Percentiles rank a stretch among this genome's conserved stretches.
phyloP scores from a whole-genome alignment of 2,329 filamentous ascomycete species.

The Epichloe hybrida region DNA sequence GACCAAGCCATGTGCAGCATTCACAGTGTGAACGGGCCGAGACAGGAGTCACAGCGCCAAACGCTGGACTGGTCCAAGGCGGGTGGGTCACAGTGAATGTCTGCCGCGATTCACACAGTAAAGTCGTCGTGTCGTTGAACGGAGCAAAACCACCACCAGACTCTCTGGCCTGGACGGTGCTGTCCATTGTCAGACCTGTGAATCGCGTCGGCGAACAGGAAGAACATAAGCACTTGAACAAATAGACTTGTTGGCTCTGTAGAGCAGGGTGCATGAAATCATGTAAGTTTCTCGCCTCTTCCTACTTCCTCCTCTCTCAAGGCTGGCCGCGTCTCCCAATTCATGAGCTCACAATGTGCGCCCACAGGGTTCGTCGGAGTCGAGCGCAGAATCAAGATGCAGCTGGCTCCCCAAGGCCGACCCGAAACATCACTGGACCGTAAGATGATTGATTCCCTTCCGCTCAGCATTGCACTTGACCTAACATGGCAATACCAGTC shows the following conservation, averaged over 20 bases:
- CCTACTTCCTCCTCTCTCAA: neutral
- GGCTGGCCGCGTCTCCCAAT: neutral
- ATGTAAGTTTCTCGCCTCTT: constrained; percentile 2
- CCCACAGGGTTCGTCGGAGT: constrained; percentile 5
- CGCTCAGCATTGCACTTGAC: neutral
- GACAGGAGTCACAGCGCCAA: neutral
- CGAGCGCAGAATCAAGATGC: constrained; percentile 8
- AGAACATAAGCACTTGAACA: too few relatives aligned
- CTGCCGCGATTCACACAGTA: neutral
- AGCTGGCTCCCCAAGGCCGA: constrained; percentile 10
- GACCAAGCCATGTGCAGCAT: neutral
- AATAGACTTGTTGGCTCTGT: neutral
- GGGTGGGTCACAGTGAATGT: neutral
- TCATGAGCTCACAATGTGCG: neutral
- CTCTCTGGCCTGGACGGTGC: neutral
- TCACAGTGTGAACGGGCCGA: constrained; percentile 8
- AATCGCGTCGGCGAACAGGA: neutral
- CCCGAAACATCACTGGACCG: constrained; percentile 26
- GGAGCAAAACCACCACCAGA: neutral
- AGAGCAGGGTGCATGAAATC: neutral
- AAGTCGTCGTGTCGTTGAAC: neutral
- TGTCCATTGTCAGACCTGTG: neutral
- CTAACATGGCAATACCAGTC: constrained; percentile 16
- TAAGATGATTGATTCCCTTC: constrained; percentile 11
- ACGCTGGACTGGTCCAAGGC: neutral